These are phyloP conservation scores for Fomitopsis pinicola DNA, from an alignment of 1,284 basidiomycete genomes.

Conservation along the genomic window DNA sequence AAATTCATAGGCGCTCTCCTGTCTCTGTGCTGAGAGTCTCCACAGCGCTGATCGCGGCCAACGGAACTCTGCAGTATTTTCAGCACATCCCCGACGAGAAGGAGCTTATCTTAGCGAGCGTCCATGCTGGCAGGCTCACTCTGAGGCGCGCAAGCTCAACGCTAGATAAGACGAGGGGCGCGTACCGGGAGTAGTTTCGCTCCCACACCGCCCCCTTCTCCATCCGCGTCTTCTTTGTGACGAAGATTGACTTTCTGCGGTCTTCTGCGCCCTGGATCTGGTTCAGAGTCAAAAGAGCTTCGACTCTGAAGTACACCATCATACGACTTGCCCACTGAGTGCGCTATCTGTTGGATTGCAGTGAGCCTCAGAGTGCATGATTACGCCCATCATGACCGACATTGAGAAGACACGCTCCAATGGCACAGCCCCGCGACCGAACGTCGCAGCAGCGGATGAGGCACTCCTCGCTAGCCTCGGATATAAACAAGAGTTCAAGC, in stretches of 20 bases:
- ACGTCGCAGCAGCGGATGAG: conserved; percentile 20
- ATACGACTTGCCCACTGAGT: neutral
- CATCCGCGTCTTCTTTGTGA: neutral
- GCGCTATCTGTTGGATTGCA: neutral
- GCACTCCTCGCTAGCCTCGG: conserved; percentile 29
- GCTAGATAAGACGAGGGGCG: neutral
- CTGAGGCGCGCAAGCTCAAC: neutral
- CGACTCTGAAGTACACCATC: neutral
- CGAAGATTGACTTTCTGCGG: neutral
- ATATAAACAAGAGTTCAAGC: conserved; percentile 44
- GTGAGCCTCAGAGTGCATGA: neutral
- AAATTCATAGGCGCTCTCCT: neutral
- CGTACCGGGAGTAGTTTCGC: neutral
- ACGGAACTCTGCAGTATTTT: neutral
- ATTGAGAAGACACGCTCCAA: neutral
- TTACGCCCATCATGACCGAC: neutral
- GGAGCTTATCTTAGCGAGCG: neutral
- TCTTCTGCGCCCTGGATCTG: neutral
- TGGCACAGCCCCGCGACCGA: neutral
- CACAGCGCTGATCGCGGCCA: neutral
- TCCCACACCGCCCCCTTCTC: neutral
- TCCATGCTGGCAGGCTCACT: neutral
- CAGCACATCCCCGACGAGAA: neutral
- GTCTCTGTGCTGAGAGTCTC: neutral
- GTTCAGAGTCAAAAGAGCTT: neutral